Evolutionary conservation across 169 alveolate species (phyloP).

Genomic region (Blepharisma undulans): DNA sequence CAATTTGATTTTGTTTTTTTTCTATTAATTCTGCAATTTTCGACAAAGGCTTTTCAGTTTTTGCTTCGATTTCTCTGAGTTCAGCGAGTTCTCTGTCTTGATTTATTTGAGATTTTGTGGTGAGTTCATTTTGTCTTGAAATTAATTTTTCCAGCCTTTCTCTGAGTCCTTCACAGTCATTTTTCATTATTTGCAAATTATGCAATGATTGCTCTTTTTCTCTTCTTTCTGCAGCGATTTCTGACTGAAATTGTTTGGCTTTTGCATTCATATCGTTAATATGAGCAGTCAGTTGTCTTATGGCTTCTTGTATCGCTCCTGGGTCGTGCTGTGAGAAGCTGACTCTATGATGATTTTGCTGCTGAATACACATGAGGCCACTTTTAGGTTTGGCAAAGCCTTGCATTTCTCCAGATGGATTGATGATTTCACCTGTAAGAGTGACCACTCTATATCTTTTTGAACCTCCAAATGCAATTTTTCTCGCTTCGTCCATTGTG

Average conservation of each 20-base stretch:
- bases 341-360: background rate
- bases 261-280: slow-evolving; percentile 33
- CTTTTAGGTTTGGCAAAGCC: slow-evolving; percentile 86
- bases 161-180: slow-evolving; percentile 19
- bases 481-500: slow-evolving; percentile 71
- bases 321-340: background rate
- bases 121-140: slow-evolving; percentile 34
- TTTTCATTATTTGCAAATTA: slow-evolving; percentile 45
- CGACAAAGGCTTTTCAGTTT: background rate
- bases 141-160: slow-evolving; percentile 42
- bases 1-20: background rate
- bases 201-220: slow-evolving; percentile 34
- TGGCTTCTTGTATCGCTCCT: background rate
- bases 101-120: background rate
- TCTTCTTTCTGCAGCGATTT: slow-evolving; percentile 43
- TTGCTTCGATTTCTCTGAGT: slow-evolving; percentile 5
- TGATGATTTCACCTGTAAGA: slow-evolving; percentile 92
- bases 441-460: slow-evolving; percentile 92
- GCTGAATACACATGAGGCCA: slow-evolving; percentile 46
- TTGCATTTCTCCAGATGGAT: slow-evolving; percentile 93
- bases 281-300: slow-evolving; percentile 29
- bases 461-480: slow-evolving; percentile 31
- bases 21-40: background rate
- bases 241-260: slow-evolving; percentile 17
- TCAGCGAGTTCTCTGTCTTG: background rate